Conservation (phyloP, 257 asterid genomes). For the Primulina huaijiensis region DNA sequence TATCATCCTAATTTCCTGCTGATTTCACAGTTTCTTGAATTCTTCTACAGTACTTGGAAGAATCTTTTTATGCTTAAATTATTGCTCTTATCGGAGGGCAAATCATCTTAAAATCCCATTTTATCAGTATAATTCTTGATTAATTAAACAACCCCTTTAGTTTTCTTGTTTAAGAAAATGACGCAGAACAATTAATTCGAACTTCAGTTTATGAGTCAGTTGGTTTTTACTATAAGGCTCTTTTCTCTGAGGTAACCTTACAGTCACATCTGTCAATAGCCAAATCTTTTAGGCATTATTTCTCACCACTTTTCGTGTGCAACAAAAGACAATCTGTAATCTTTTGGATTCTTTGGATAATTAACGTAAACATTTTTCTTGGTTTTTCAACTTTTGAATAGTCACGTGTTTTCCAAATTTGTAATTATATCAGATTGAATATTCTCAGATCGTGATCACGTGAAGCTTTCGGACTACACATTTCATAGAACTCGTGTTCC, state of each 20-base stretch:
- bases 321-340: neutral
- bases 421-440: conserved; percentile 35
- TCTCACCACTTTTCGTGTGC: conserved; percentile 22
- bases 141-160: too few species aligned
- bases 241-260: conserved; percentile 2
- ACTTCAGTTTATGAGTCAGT: conserved; percentile 31
- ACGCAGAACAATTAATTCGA: neutral
- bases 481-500: conserved; percentile 58
- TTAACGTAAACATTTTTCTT: neutral
- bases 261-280: neutral
- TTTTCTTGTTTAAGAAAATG: neutral
- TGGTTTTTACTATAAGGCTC: conserved; percentile 10
- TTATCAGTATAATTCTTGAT: too few species aligned
- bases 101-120: neutral
- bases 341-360: conserved; percentile 16
- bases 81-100: neutral
- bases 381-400: neutral
- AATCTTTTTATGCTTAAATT: neutral
- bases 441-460: conserved; percentile 46
- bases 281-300: conserved; percentile 2
- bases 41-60: neutral
- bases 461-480: conserved; percentile 25
- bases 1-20: too few species aligned
- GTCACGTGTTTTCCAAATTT: conserved; percentile 26
- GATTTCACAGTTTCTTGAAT: too few species aligned